phyloP scores from a whole-genome alignment of 352 stramenopile species.

The Phytophthora crassamura region DNA sequence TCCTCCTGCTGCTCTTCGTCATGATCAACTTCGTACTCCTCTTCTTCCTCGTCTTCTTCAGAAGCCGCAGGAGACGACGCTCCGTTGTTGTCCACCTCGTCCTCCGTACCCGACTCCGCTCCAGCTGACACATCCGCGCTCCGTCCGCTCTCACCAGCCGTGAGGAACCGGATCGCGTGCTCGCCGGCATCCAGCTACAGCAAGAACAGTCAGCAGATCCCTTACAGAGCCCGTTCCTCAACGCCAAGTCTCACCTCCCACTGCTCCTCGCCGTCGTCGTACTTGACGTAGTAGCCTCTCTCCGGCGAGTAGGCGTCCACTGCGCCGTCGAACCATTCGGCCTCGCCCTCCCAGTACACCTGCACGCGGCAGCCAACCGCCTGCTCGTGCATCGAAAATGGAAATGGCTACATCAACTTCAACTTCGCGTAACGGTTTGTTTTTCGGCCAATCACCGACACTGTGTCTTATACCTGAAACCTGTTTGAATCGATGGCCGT shows the following conservation, averaged over 20 bases:
- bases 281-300: slow-evolving; percentile 67
- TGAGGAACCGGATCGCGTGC: slow-evolving; percentile 29
- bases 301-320: slow-evolving; percentile 39
- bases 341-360: slow-evolving; percentile 75
- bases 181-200: slow-evolving; percentile 25
- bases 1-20: slow-evolving; percentile 4
- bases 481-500: not conserved
- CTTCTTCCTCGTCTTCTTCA: slow-evolving; percentile 7
- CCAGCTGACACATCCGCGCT: slow-evolving; percentile 14
- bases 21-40: slow-evolving; percentile 29
- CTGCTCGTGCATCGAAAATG: slow-evolving; percentile 4
- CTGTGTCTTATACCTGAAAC: not conserved
- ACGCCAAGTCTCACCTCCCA: slow-evolving; percentile 52
- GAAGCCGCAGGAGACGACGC: not conserved
- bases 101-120: slow-evolving; percentile 25
- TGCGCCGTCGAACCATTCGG: slow-evolving; percentile 72
- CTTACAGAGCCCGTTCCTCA: not conserved
- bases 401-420: slow-evolving; percentile 29
- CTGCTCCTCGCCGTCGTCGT: slow-evolving; percentile 80
- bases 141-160: slow-evolving; percentile 4
- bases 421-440: slow-evolving; percentile 1
- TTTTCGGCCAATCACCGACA: not conserved
- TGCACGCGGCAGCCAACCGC: slow-evolving; percentile 57
- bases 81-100: slow-evolving; percentile 24
- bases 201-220: too few species aligned